Evolutionary conservation across 2,329 filamentous ascomycete species (phyloP).

Genomic region (Alternaria alternata): DNA sequence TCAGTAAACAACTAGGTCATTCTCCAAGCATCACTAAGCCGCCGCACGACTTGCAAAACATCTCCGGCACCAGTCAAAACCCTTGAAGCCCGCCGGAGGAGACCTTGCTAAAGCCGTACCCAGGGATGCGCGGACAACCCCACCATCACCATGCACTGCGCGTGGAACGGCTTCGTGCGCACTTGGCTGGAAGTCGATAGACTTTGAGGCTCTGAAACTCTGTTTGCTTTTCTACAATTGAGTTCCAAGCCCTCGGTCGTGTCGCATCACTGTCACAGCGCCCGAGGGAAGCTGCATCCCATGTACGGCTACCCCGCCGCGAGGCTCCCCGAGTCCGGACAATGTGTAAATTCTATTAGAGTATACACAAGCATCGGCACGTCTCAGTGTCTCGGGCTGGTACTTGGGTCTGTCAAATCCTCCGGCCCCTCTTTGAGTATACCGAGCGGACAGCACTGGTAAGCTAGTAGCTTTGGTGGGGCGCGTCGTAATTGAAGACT

Average conservation of each 20-base stretch:
- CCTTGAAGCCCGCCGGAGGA: constrained; percentile 34
- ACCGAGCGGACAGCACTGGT: constrained; percentile 23
- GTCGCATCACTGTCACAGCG: constrained; percentile 33
- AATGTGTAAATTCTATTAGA: constrained; percentile 24
- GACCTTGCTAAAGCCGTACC: constrained; percentile 41
- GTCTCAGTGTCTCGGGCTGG: constrained; percentile 18
- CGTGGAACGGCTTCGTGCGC: constrained; percentile 9
- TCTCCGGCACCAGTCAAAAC: constrained; percentile 40
- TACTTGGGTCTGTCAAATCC: constrained; percentile 21
- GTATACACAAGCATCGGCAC: constrained; percentile 26
- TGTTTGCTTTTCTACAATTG: background rate
- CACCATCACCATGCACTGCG: constrained; percentile 28
- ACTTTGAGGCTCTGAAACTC: constrained; percentile 6
- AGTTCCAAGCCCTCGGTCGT: constrained; percentile 7
- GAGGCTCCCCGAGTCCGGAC: constrained; percentile 33
- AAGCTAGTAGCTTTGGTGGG: constrained; percentile 22
- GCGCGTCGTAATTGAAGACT: constrained; percentile 9
- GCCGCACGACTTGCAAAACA: constrained; percentile 40
- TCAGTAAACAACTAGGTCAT: constrained; percentile 34
- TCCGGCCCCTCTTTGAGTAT: constrained; percentile 28
- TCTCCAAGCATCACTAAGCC: constrained; percentile 48
- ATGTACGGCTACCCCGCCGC: constrained; percentile 28
- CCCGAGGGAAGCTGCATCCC: constrained; percentile 11
- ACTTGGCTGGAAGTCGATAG: background rate
- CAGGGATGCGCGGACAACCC: constrained; percentile 33